phyloP scores from a whole-genome alignment of 2,329 filamentous ascomycete genomes.

The Penicillium sp. region DNA sequence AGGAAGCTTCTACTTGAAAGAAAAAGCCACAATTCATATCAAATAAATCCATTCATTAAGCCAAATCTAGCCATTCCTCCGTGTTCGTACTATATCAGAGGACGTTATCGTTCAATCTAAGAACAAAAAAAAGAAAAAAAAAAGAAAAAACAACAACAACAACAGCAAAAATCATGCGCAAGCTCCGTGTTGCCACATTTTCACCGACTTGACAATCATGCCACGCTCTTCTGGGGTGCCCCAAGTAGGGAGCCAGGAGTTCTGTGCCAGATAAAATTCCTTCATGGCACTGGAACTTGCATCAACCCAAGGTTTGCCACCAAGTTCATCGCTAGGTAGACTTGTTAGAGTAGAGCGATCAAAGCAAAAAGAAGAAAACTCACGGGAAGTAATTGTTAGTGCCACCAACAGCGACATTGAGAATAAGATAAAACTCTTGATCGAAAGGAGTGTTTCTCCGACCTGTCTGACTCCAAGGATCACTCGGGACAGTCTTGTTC shows the following conservation, averaged over 20 bases:
- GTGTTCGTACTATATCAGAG: background rate
- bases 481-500: conserved; percentile 43
- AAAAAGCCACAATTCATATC: background rate
- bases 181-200: conserved; percentile 48
- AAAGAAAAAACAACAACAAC: background rate
- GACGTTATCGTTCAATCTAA: background rate
- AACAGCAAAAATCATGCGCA: conserved; percentile 21
- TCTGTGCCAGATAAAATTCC: conserved; percentile 39
- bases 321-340: conserved; percentile 39
- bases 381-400: conserved; percentile 49
- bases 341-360: background rate
- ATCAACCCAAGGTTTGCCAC: conserved; percentile 50
- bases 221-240: conserved; percentile 42
- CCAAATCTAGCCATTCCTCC: background rate
- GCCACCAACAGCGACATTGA: conserved; percentile 53
- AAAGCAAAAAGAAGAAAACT: background rate
- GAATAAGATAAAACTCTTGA: conserved; percentile 51
- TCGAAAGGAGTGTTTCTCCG: conserved; percentile 53
- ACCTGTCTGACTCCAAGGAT: conserved; percentile 47
- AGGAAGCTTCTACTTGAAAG: background rate
- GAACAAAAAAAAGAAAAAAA: background rate
- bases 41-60: background rate
- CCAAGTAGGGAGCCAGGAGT: conserved; percentile 51
- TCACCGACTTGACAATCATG: conserved; percentile 49
- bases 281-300: conserved; percentile 27